Percentiles rank a stretch among this genome's conserved stretches.
Evolutionary conservation across 176 grass and related monocot genomes (phyloP).

Genomic region (Triticum aestivum): DNA sequence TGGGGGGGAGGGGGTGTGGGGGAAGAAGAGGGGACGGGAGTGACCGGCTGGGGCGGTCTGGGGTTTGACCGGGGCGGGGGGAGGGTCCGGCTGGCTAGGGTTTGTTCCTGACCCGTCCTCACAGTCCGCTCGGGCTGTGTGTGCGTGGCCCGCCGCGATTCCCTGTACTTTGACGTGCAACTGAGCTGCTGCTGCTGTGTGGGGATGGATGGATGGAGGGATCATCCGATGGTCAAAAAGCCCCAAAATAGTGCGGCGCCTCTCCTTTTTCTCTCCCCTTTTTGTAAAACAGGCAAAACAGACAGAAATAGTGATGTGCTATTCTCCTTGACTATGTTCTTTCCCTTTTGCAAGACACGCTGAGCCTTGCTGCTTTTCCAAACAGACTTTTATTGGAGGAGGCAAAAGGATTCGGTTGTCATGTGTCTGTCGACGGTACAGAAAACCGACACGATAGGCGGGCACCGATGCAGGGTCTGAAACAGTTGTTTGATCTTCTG

Average conservation of each 20-base stretch:
- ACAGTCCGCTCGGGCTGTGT: neutral
- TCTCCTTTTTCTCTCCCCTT: neutral
- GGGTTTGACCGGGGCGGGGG: slow-evolving; percentile 37
- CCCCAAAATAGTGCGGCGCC: slow-evolving; percentile 17
- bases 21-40: neutral
- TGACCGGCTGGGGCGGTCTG: slow-evolving; percentile 24
- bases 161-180: slow-evolving; percentile 46
- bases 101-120: slow-evolving; percentile 27
- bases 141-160: slow-evolving; percentile 50
- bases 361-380: too few relatives aligned
- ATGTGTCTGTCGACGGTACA: too few relatives aligned
- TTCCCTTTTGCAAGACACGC: too few relatives aligned
- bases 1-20: neutral
- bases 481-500: too few relatives aligned
- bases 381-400: too few relatives aligned
- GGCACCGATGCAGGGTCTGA: too few relatives aligned
- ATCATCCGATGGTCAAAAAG: slow-evolving; percentile 37
- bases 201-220: neutral
- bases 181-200: neutral
- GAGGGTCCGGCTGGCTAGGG: slow-evolving; percentile 48
- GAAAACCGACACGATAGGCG: too few relatives aligned
- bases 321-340: too few relatives aligned
- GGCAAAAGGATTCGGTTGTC: too few relatives aligned
- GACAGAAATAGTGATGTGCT: neutral
- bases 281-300: too few relatives aligned